A percentile compares a stretch with the other conserved stretches of the same genome.
These are phyloP conservation scores for Fusarium sp. DNA, from an alignment of 2,329 filamentous ascomycete genomes.

Conservation along the genomic window DNA sequence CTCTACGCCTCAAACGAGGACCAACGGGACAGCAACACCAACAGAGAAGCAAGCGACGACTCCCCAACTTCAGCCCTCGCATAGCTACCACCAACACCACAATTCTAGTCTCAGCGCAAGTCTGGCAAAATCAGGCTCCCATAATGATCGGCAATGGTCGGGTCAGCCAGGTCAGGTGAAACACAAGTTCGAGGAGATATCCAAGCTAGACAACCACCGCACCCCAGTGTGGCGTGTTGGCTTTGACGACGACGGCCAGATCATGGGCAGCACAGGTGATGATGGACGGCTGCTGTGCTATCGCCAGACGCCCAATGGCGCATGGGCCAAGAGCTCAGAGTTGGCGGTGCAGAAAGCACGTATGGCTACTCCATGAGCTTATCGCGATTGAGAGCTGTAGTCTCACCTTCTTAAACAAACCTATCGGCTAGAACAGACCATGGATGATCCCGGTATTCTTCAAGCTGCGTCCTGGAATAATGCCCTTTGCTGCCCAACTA, in stretches of 20 bases:
- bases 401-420: background rate
- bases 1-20: slow-evolving; percentile 47
- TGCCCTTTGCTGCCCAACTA: background rate
- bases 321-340: slow-evolving; percentile 70
- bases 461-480: background rate
- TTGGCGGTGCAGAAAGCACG: slow-evolving; percentile 67
- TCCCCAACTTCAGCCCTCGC: slow-evolving; percentile 41
- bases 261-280: slow-evolving; percentile 80
- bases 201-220: slow-evolving; percentile 73
- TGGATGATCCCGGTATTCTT: background rate
- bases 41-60: slow-evolving; percentile 38
- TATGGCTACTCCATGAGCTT: slow-evolving; percentile 58
- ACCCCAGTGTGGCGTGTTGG: slow-evolving; percentile 80
- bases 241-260: slow-evolving; percentile 76
- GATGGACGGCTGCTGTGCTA: slow-evolving; percentile 75
- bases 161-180: slow-evolving; percentile 73
- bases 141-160: slow-evolving; percentile 62
- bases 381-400: background rate
- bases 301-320: slow-evolving; percentile 67
- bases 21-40: slow-evolving; percentile 44
- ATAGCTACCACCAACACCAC: slow-evolving; percentile 50
- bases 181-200: slow-evolving; percentile 72
- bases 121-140: slow-evolving; percentile 60
- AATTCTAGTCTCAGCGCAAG: slow-evolving; percentile 63
- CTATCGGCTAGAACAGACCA: too few relatives aligned